A percentile compares a stretch with the other conserved stretches of the same genome.
These are phyloP conservation scores for Solanum hybrid DNA, from an alignment of 305 asterid species.

Conservation along the genomic window DNA sequence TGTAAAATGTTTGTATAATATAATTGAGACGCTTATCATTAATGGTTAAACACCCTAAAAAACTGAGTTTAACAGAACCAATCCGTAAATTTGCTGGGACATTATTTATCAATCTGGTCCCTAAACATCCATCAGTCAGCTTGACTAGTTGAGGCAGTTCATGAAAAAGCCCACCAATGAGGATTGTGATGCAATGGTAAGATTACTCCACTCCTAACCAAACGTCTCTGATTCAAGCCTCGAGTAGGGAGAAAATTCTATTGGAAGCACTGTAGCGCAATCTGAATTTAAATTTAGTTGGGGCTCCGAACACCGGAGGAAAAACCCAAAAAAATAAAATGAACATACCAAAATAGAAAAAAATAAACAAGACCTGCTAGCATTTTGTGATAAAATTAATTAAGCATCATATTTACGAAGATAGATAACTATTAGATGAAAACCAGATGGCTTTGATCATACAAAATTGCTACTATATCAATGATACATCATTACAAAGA, in stretches of 20 bases:
- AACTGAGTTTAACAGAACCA: not conserved
- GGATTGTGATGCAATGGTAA: fast-evolving
- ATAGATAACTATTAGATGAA: not conserved
- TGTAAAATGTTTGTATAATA: no score
- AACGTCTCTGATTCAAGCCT: fast-evolving
- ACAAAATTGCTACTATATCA: not conserved
- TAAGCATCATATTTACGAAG: not conserved
- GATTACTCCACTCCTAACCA: not conserved
- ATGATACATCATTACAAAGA: not conserved
- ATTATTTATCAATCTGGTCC: not conserved
- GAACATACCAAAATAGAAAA: not conserved
- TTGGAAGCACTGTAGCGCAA: not conserved
- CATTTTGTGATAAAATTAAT: not conserved
- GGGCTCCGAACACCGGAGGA: not conserved
- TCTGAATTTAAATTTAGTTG: no score
- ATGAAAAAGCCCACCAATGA: not conserved
- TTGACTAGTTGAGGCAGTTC: not conserved
- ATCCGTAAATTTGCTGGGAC: not conserved
- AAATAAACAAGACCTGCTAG: not conserved
- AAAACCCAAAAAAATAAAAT: not conserved
- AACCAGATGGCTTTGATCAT: not conserved
- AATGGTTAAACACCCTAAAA: not conserved
- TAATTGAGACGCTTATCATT: not conserved
- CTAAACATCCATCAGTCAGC: not conserved
- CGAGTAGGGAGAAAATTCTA: not conserved